phyloP scores from a whole-genome alignment of 2,329 filamentous ascomycete genomes.

The Venturia nashicola region DNA sequence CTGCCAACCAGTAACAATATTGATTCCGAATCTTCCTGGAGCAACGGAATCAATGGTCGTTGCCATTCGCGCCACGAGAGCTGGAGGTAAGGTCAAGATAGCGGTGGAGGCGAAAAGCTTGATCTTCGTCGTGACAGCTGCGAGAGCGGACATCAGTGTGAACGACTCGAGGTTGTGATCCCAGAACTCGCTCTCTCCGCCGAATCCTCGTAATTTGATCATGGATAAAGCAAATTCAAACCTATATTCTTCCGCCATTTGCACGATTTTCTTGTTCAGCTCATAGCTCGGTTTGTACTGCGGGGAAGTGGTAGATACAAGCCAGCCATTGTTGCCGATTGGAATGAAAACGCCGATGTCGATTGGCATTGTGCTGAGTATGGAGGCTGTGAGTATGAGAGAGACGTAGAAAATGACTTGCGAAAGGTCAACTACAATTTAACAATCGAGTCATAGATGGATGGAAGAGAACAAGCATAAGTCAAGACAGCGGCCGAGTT shows the following conservation, averaged over 20 bases:
- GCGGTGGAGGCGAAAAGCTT: conserved; percentile 22
- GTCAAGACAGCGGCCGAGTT: not conserved
- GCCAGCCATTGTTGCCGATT: conserved; percentile 24
- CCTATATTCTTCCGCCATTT: not conserved
- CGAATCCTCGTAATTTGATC: conserved; percentile 5
- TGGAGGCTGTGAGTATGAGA: not conserved
- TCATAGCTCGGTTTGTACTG: conserved; percentile 22
- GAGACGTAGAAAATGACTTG: not conserved
- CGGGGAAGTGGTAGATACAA: conserved; percentile 21
- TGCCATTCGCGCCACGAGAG: conserved; percentile 21
- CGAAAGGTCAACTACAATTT: not conserved
- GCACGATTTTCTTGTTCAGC: conserved; percentile 4
- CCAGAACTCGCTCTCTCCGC: conserved; percentile 22
- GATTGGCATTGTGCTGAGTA: not conserved
- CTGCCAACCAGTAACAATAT: conserved; percentile 25
- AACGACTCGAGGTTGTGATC: conserved; percentile 24
- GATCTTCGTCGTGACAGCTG: conserved; percentile 23
- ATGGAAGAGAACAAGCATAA: not conserved
- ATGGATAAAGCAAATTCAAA: conserved; percentile 5
- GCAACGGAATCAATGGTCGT: conserved; percentile 21
- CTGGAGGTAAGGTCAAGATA: conserved; percentile 21
- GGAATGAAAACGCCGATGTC: conserved; percentile 20
- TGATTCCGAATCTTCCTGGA: conserved; percentile 21
- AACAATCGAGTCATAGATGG: not conserved
- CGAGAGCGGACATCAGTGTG: conserved; percentile 22